These are phyloP conservation scores for Trichosporon faecale DNA, from an alignment of 1,284 basidiomycete genomes.

Conservation along the genomic window DNA sequence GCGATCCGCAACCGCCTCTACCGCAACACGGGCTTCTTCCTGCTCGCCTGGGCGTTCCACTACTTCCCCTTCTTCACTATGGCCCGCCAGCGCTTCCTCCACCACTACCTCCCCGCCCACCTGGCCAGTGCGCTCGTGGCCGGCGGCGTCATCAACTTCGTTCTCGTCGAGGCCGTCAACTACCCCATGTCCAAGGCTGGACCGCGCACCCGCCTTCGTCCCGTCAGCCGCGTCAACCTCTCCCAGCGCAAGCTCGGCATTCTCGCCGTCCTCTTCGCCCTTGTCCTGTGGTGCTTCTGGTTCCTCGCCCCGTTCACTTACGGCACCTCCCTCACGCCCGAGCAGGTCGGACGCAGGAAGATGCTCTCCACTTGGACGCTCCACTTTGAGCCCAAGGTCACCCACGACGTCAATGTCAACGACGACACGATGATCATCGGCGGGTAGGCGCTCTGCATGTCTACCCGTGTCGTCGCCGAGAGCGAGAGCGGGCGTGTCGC, in stretches of 20 bases:
- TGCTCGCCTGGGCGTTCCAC: constrained; percentile 90
- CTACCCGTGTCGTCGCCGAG: too few relatives aligned
- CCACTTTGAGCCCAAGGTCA: constrained; percentile 48
- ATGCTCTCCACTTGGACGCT: constrained; percentile 47
- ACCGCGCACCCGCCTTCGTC: constrained; percentile 61
- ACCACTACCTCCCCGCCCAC: constrained; percentile 96
- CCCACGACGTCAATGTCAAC: constrained; percentile 14
- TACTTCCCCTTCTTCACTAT: constrained; percentile 98
- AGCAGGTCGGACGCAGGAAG: constrained; percentile 54
- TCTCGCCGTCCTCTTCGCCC: constrained; percentile 58
- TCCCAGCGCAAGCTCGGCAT: constrained; percentile 58
- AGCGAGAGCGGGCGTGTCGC: neutral
- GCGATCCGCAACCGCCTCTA: constrained; percentile 86
- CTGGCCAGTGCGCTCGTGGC: constrained; percentile 87
- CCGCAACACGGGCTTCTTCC: constrained; percentile 94
- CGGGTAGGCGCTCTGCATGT: neutral
- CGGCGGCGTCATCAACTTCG: constrained; percentile 86
- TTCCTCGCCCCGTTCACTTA: constrained; percentile 86
- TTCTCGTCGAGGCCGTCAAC: constrained; percentile 87
- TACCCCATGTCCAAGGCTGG: constrained; percentile 76
- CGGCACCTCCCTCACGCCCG: constrained; percentile 86
- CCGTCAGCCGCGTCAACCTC: constrained; percentile 64
- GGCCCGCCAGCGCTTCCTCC: constrained; percentile 93
- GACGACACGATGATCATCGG: neutral
- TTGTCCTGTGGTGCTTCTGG: constrained; percentile 65